Percentiles rank a stretch among this genome's conserved stretches.
phyloP scores from a whole-genome alignment of 495 filamentous ascomycete species.

The Penicillium taxi region DNA sequence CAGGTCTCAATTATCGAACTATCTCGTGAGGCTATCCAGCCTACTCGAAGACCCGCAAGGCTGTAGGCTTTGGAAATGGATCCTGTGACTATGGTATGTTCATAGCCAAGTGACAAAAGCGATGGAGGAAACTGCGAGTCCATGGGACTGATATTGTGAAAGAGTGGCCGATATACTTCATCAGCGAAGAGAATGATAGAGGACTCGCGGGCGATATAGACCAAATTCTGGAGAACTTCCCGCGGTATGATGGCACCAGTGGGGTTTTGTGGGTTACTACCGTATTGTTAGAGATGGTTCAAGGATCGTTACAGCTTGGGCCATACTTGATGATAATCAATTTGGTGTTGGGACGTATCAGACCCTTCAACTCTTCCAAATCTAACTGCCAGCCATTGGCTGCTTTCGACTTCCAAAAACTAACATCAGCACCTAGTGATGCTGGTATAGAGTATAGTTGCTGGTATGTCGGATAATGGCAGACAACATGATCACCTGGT shows the following conservation, averaged over 20 bases:
- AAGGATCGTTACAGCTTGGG: background rate
- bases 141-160: constrained; percentile 59
- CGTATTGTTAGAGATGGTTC: background rate
- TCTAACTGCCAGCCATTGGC: constrained; percentile 61
- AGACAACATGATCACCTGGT: constrained; percentile 81
- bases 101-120: constrained; percentile 62
- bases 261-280: constrained; percentile 84
- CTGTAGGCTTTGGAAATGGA: constrained; percentile 85
- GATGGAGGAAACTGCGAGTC: constrained; percentile 57
- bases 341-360: constrained; percentile 72
- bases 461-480: constrained; percentile 85
- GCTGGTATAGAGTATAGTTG: constrained; percentile 73
- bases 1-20: constrained; percentile 54
- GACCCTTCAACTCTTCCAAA: constrained; percentile 53
- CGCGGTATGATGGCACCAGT: constrained; percentile 66
- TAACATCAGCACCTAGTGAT: constrained; percentile 73
- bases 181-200: constrained; percentile 66
- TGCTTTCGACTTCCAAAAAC: constrained; percentile 65
- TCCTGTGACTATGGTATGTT: constrained; percentile 63
- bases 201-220: constrained; percentile 53
- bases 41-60: constrained; percentile 71
- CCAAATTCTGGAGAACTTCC: constrained; percentile 50
- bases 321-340: constrained; percentile 57
- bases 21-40: constrained; percentile 72
- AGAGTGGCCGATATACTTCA: constrained; percentile 86